Evolutionary conservation across 306 rosid species (phyloP).

Genomic region (Pterocarpus santalinus): DNA sequence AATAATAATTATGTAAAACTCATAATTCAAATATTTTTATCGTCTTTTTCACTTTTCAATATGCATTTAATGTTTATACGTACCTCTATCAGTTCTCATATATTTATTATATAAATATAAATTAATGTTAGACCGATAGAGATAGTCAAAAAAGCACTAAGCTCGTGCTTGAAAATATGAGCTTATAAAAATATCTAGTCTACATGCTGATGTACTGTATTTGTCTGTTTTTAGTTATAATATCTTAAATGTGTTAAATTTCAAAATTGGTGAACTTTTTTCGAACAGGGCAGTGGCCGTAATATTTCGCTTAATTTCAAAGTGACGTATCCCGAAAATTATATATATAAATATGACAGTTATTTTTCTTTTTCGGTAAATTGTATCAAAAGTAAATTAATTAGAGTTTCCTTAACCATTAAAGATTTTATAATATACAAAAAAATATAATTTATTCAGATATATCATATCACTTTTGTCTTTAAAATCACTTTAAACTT

Average conservation of each 20-base stretch:
- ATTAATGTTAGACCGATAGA: not conserved
- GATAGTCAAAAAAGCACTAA: constrained; percentile 33
- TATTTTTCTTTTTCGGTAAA: not conserved
- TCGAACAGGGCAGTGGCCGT: constrained; percentile 15
- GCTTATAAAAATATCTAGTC: constrained; percentile 11
- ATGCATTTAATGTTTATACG: no score
- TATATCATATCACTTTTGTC: not conserved
- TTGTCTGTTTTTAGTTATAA: constrained; percentile 24
- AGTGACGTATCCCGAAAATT: constrained; percentile 39
- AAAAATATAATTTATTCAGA: no score
- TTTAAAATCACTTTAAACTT: no score
- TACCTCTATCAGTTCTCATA: no score
- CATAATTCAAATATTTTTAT: no score
- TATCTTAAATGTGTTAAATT: constrained; percentile 20
- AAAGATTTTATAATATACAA: no score
- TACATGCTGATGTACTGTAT: constrained; percentile 9
- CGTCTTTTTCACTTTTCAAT: no score
- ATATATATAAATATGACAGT: not conserved
- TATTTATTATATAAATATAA: not conserved
- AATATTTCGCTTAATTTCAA: constrained; percentile 20
- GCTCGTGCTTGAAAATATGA: constrained; percentile 42
- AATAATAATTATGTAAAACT: no score
- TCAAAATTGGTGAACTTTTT: constrained; percentile 41
- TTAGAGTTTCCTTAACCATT: no score
- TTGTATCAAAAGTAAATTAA: no score